A percentile compares a stretch with the other conserved stretches of the same genome.
These are phyloP conservation scores for Aspergillus sp. DNA, from an alignment of 2,329 filamentous ascomycete genomes.

Conservation along the genomic window DNA sequence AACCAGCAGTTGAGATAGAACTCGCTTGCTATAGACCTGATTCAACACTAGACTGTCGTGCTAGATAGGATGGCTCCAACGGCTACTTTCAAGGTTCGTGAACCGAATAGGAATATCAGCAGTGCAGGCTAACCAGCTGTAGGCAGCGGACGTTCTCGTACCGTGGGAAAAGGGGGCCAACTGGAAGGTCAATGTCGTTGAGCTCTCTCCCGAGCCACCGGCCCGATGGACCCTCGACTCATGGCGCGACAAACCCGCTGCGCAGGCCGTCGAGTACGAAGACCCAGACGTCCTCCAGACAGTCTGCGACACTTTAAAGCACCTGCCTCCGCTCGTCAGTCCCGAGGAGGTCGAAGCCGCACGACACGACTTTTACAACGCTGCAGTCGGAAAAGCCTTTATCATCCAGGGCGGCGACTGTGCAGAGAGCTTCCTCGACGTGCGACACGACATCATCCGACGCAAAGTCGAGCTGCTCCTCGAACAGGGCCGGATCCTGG, in stretches of 20 bases:
- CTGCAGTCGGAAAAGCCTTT: conserved; percentile 72
- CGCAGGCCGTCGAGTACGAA: conserved; percentile 4
- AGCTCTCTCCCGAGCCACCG: not conserved
- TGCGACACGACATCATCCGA: conserved; percentile 80
- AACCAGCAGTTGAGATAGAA: not conserved
- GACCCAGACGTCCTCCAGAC: not conserved
- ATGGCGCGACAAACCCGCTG: conserved; percentile 2
- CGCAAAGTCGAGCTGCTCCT: conserved; percentile 87
- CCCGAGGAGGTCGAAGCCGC: conserved; percentile 1
- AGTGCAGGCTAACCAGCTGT: not conserved
- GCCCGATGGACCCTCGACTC: not conserved
- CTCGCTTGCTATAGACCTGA: not conserved
- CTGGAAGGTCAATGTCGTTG: not conserved
- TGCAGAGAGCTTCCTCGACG: conserved; percentile 94
- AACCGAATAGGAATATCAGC: not conserved
- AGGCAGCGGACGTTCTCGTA: not conserved
- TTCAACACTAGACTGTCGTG: not conserved
- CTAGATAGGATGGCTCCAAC: not conserved
- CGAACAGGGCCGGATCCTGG: conserved; percentile 10
- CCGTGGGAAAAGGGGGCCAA: not conserved
- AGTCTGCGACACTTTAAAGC: conserved; percentile 2
- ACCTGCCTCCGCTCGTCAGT: conserved; percentile 1
- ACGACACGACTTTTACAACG: not conserved
- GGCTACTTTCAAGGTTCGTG: not conserved
- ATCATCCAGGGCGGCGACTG: conserved; percentile 86